Evolutionary conservation across 2,329 filamentous ascomycete species (phyloP).

Genomic region (Microsporum audouinii): DNA sequence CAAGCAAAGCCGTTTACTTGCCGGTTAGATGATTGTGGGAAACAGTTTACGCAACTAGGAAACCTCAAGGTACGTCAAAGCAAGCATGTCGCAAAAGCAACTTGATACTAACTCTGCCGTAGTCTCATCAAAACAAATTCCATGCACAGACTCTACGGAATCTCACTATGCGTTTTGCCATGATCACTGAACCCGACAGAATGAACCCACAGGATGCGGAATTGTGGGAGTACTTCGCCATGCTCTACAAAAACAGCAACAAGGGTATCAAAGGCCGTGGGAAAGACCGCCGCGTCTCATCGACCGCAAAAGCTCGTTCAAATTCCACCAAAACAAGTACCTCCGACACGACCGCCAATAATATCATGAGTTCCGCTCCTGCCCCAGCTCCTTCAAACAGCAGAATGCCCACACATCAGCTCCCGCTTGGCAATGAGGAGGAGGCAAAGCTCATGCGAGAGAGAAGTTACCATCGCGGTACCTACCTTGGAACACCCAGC

Average conservation of each 20-base stretch:
- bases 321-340: neutral
- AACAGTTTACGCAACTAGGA: conserved; percentile 78
- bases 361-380: neutral
- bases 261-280: conserved; percentile 96
- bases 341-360: neutral
- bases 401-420: neutral
- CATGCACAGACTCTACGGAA: conserved; percentile 62
- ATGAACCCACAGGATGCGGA: conserved; percentile 61
- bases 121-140: conserved; percentile 92
- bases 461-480: conserved; percentile 9
- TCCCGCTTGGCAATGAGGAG: neutral
- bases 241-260: conserved; percentile 94
- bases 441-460: conserved; percentile 6
- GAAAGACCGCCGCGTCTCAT: conserved; percentile 52
- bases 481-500: conserved; percentile 13
- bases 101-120: conserved; percentile 9
- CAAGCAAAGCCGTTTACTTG: conserved; percentile 70
- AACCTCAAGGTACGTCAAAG: conserved; percentile 63
- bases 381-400: neutral
- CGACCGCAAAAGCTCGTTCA: conserved; percentile 19
- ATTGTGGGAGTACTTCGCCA: conserved; percentile 72
- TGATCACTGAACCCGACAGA: conserved; percentile 47
- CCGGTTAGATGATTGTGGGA: conserved; percentile 69
- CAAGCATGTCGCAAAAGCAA: neutral
- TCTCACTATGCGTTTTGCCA: conserved; percentile 60